Base-by-base conservation (phyloP, 768 basidiomycete genomes). In the Lepiota brunneoincarnata region DNA sequence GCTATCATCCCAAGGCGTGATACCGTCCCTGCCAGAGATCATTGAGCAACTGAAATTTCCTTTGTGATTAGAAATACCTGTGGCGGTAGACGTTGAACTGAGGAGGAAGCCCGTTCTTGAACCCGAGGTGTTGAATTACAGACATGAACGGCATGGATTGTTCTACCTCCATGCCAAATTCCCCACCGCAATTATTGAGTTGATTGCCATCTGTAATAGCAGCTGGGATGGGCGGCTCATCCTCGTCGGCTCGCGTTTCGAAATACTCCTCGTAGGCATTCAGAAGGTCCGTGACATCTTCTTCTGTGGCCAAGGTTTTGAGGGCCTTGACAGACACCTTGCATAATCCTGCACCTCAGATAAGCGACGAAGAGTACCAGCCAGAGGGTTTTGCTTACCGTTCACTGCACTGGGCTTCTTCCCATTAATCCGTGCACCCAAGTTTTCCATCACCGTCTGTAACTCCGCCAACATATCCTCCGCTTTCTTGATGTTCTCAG, bases 11-110 rank as follows among this genome's bases (percentile, higher is more conserved):
- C 42, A 44, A 3, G 23, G 42, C 0, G 42, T 24, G 15, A 24
- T 44, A 12, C 66, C 49, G 31, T 71, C 3, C 42, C 42, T 21
- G 41, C 21, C 39, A n/a, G 17, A 40, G 39, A 40, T 39, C 24
- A 14, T 49, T 36, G 37, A 39, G 49, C 49, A 36, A 49, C 21
- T 49, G 49, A 21, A 49, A 24, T 23, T 24, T 18, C 28, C n/a
- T n/a, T n/a, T n/a, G n/a, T n/a, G n/a, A n/a, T n/a, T n/a, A n/a
- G n/a, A n/a, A n/a, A 31, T n/a, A 43, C 41, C 41, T 6, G 15
- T 43, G 41, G 9, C 41, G 41, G 21, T 9, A 21, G 21, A 20
- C 6, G 21, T 43, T 43, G 41, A 43, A 43, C 20, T 2, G 9
- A 9, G 41, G 41, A 4, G 41, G 41, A 14, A 26, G 21, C 5